phyloP scores from a whole-genome alignment of 208 protist genomes.

The Crithidia mellificae region DNA sequence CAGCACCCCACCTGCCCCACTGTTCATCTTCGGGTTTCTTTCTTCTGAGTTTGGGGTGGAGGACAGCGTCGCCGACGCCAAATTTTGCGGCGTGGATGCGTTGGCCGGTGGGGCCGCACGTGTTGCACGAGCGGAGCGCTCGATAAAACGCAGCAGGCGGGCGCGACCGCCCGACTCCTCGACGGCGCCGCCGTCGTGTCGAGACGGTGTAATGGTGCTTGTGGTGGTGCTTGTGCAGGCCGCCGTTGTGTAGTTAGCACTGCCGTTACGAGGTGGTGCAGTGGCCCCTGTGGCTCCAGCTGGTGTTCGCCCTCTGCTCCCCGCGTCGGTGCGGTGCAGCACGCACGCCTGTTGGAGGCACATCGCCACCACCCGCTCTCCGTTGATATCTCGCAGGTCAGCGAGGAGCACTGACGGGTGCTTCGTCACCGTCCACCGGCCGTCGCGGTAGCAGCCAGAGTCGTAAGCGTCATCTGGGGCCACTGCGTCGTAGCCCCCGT shows the following conservation, averaged over 20 bases:
- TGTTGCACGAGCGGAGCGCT: neutral
- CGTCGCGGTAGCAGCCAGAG: too few species aligned
- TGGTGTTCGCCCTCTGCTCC: neutral
- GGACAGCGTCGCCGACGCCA: too few species aligned
- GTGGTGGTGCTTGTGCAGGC: too few species aligned
- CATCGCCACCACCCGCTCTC: neutral
- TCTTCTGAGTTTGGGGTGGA: too few species aligned
- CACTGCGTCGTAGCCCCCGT: neutral
- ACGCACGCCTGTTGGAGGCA: conserved; percentile 22
- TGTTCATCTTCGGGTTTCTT: too few species aligned
- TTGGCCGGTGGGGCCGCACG: too few species aligned
- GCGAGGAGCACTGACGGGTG: conserved; percentile 20
- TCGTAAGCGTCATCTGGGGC: neutral
- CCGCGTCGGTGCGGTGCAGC: neutral
- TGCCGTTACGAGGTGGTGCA: too few species aligned
- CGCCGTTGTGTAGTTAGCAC: too few species aligned
- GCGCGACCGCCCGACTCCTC: neutral
- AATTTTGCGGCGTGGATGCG: too few species aligned
- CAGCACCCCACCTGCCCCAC: conserved; percentile 2
- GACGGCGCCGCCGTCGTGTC: neutral
- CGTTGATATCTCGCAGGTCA: neutral
- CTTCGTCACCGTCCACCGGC: neutral
- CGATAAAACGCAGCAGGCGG: conserved; percentile 13
- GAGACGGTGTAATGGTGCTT: neutral
- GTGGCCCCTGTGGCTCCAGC: neutral